phyloP scores from a whole-genome alignment of 495 filamentous ascomycete species.

The Penicillium taxi region DNA sequence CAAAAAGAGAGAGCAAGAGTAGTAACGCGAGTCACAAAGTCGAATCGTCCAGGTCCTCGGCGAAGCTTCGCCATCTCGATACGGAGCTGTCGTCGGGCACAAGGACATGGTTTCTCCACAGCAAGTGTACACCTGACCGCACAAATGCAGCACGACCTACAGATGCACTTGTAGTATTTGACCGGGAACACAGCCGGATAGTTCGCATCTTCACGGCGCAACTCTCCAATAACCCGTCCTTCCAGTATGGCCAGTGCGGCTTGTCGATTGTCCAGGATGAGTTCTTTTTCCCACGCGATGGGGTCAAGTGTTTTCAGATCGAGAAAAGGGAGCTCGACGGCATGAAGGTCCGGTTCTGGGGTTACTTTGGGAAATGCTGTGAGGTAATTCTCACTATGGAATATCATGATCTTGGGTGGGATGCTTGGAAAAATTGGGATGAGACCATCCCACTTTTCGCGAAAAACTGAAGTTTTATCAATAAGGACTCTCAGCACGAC shows the following conservation, averaged over 20 bases:
- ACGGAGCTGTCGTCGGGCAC: conserved; percentile 29
- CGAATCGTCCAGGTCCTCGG: conserved; percentile 6
- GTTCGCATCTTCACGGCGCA: conserved; percentile 20
- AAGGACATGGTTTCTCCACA: conserved; percentile 26
- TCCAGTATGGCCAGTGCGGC: conserved; percentile 26
- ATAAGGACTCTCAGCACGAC: conserved; percentile 15
- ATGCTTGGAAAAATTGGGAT: conserved; percentile 21
- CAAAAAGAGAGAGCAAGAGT: conserved; percentile 25
- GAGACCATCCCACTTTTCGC: conserved; percentile 24
- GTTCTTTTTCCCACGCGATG: conserved; percentile 15
- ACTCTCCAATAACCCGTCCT: conserved; percentile 26
- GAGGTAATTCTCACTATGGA: conserved; percentile 32
- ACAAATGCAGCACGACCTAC: conserved; percentile 26
- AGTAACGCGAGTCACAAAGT: conserved; percentile 18
- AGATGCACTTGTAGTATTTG: conserved; percentile 32
- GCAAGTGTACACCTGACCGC: conserved; percentile 23
- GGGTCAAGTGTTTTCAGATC: conserved; percentile 12
- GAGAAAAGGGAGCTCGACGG: conserved; percentile 20
- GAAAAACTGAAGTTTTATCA: conserved; percentile 16
- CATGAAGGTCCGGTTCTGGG: conserved; percentile 10
- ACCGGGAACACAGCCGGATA: conserved; percentile 15
- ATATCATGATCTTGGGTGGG: conserved; percentile 17
- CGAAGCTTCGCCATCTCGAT: conserved; percentile 18
- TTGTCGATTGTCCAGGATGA: conserved; percentile 24
- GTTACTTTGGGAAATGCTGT: conserved; percentile 12